Percentiles rank a stretch among this genome's conserved stretches.
Conservation (phyloP, 164 flowering plant genomes). For the Stephania cephalantha region DNA sequence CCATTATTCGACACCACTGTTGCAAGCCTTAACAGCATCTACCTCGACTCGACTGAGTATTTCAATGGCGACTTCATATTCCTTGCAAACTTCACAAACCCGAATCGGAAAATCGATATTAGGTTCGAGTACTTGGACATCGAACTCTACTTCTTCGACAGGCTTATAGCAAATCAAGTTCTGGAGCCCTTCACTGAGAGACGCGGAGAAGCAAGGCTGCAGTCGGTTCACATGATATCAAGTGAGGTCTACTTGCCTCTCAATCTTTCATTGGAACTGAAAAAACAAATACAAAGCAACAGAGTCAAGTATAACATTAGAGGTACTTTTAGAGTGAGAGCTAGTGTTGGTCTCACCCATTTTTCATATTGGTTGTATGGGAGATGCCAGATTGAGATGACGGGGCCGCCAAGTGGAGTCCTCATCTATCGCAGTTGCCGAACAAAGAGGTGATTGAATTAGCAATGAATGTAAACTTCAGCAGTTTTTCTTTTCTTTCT, state of each 20-base stretch:
- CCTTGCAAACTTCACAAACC: constrained; percentile 74
- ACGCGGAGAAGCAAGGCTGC: constrained; percentile 37
- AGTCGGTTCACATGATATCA: constrained; percentile 51
- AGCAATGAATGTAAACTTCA: background rate
- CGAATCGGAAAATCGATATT: constrained; percentile 51
- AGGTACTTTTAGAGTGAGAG: constrained; percentile 56
- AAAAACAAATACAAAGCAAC: constrained; percentile 53
- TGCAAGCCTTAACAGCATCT: constrained; percentile 56
- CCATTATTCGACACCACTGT: constrained; percentile 48
- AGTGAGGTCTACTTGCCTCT: constrained; percentile 60
- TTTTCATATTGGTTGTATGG: constrained; percentile 63
- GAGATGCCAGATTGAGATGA: constrained; percentile 62
- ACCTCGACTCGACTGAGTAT: constrained; percentile 61
- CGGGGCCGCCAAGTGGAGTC: constrained; percentile 72
- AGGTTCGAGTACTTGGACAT: constrained; percentile 45
- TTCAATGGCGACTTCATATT: constrained; percentile 59
- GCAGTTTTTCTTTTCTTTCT: background rate
- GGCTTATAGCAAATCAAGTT: constrained; percentile 48
- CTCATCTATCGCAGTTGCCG: constrained; percentile 51
- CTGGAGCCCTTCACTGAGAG: constrained; percentile 51
- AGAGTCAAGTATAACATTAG: constrained; percentile 43
- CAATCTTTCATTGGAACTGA: constrained; percentile 40
- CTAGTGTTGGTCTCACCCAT: constrained; percentile 45
- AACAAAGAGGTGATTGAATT: constrained; percentile 37
- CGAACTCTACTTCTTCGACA: constrained; percentile 51